phyloP scores from a whole-genome alignment of 2,329 filamentous ascomycete species.

The Fusarium burgessii region DNA sequence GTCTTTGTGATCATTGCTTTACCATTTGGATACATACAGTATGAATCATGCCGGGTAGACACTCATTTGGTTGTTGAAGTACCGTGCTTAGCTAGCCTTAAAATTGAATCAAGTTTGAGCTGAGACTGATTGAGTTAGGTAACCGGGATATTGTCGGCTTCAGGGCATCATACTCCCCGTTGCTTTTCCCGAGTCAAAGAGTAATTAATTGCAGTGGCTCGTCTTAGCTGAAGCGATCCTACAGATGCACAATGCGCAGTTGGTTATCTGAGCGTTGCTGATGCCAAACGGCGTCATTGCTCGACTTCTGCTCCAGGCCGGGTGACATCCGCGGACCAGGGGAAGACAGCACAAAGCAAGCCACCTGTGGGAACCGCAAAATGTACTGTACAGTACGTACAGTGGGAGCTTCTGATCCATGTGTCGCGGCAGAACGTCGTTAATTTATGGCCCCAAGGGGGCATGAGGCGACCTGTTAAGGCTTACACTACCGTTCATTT shows the following conservation, averaged over 20 bases:
- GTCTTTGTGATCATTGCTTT: slow-evolving; percentile 21
- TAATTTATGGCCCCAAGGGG: slow-evolving; percentile 20
- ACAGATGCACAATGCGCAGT: neutral
- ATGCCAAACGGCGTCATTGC: slow-evolving; percentile 12
- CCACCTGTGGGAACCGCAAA: neutral
- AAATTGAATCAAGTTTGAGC: slow-evolving; percentile 13
- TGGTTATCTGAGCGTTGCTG: slow-evolving; percentile 1
- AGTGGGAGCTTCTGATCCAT: slow-evolving; percentile 12
- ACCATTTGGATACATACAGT: slow-evolving; percentile 14
- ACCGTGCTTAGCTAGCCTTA: slow-evolving; percentile 5
- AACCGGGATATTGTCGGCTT: neutral
- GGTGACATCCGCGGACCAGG: slow-evolving; percentile 38
- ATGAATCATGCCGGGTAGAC: slow-evolving; percentile 4
- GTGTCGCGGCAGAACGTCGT: slow-evolving; percentile 18
- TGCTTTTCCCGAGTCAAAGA: neutral
- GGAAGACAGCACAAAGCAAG: slow-evolving; percentile 16
- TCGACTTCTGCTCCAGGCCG: slow-evolving; percentile 5
- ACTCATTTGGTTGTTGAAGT: neutral
- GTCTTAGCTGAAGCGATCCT: neutral
- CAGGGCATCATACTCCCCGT: neutral
- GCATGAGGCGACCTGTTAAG: slow-evolving; percentile 14
- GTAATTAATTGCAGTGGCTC: neutral
- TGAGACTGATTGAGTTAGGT: slow-evolving; percentile 5
- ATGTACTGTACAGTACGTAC: neutral
- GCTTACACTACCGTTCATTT: slow-evolving; percentile 18